Percentiles rank a stretch among this genome's conserved stretches.
These are phyloP conservation scores for Cucurbita pepo DNA, from an alignment of 306 rosid species.

Conservation along the genomic window DNA sequence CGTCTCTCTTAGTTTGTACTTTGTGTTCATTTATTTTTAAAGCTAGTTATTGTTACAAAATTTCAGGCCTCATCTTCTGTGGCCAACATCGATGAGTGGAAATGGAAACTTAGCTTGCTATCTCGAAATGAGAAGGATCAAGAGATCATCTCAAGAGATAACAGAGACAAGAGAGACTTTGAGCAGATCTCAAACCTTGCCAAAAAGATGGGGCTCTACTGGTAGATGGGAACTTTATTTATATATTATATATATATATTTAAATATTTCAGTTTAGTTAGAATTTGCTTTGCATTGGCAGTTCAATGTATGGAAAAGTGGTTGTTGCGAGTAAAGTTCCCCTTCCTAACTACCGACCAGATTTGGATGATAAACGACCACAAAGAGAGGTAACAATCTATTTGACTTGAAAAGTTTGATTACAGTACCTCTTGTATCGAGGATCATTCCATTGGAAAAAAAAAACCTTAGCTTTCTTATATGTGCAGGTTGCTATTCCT, in stretches of 20 bases:
- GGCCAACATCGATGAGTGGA: constrained; percentile 96
- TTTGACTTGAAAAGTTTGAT: not conserved
- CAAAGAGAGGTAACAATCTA: constrained; percentile 72
- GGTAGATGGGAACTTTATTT: constrained; percentile 18
- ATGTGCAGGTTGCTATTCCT: constrained; percentile 62
- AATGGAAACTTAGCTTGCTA: constrained; percentile 90
- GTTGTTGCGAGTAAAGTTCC: constrained; percentile 93
- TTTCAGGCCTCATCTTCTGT: constrained; percentile 75
- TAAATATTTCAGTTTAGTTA: not conserved
- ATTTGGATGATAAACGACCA: constrained; percentile 97
- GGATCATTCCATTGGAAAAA: constrained; percentile 1
- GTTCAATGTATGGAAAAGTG: constrained; percentile 82
- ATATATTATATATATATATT: not conserved
- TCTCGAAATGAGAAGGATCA: constrained; percentile 71
- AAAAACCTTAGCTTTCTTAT: not conserved
- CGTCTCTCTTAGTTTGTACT: not conserved
- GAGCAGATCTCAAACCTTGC: constrained; percentile 91
- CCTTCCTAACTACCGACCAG: constrained; percentile 94
- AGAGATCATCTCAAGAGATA: constrained; percentile 78
- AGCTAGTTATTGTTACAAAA: not conserved
- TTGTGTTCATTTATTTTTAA: not conserved
- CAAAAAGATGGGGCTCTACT: constrained; percentile 78
- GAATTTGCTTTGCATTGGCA: constrained; percentile 8
- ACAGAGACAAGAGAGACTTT: constrained; percentile 81
- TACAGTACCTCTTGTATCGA: not conserved